Evolutionary conservation across 2,329 filamentous ascomycete genomes (phyloP).

Genomic region (Aspergillus carbonarius): DNA sequence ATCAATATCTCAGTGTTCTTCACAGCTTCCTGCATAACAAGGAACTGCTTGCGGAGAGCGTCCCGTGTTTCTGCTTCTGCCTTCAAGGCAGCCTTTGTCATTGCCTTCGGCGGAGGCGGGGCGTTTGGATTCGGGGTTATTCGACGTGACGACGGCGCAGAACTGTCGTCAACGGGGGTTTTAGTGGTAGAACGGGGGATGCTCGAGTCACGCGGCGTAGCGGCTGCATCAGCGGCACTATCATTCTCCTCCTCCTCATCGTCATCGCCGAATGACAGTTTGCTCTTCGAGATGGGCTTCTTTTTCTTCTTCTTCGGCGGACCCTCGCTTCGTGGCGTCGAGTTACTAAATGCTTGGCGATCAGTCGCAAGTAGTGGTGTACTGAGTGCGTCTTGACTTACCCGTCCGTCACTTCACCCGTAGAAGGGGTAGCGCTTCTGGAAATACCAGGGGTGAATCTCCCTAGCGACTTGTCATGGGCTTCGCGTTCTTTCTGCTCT

Average conservation of each 20-base stretch:
- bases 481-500: slow-evolving; percentile 83
- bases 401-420: slow-evolving; percentile 55
- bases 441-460: slow-evolving; percentile 46
- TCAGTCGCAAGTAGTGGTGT: slow-evolving; percentile 44
- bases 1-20: slow-evolving; percentile 87
- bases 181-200: slow-evolving; percentile 39
- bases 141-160: slow-evolving; percentile 29
- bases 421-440: slow-evolving; percentile 52
- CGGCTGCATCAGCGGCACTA: slow-evolving; percentile 33
- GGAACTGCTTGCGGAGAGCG: slow-evolving; percentile 73
- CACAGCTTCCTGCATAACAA: slow-evolving; percentile 78
- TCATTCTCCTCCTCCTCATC: slow-evolving; percentile 59
- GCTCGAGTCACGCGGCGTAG: slow-evolving; percentile 39
- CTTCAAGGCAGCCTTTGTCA: slow-evolving; percentile 74
- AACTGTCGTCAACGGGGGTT: slow-evolving; percentile 34
- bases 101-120: slow-evolving; percentile 64
- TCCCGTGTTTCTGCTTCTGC: slow-evolving; percentile 78
- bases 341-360: slow-evolving; percentile 56
- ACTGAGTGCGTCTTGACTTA: slow-evolving; percentile 44
- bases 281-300: slow-evolving; percentile 58
- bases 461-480: slow-evolving; percentile 60
- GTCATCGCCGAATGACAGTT: slow-evolving; percentile 65
- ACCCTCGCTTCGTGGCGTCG: slow-evolving; percentile 47
- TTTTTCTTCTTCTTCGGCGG: slow-evolving; percentile 58
- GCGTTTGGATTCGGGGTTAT: slow-evolving; percentile 48